These are phyloP conservation scores for Solanum rostratum DNA, from an alignment of 257 asterid genomes.

Conservation along the genomic window DNA sequence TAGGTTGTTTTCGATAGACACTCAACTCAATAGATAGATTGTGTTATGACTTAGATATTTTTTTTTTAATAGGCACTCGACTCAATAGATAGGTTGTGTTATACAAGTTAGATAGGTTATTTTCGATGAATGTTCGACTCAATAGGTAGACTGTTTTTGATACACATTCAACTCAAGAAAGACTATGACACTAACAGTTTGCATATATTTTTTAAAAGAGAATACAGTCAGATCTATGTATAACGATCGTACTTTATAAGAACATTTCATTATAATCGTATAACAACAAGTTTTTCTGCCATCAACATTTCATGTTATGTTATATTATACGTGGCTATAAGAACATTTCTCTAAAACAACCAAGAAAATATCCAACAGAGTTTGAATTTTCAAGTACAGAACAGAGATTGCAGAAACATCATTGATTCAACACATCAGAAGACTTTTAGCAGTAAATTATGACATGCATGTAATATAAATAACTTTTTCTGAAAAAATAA, in stretches of 20 bases:
- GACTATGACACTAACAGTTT: background rate
- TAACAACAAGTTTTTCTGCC: rapidly evolving
- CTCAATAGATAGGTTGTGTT: too few relatives aligned
- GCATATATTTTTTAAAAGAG: background rate
- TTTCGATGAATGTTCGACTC: too few relatives aligned
- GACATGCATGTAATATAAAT: background rate
- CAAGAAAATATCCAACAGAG: background rate
- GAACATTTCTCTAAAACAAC: background rate
- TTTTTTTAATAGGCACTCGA: too few relatives aligned
- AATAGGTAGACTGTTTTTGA: too few relatives aligned
- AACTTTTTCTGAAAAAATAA: background rate
- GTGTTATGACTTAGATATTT: too few relatives aligned
- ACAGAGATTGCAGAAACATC: background rate
- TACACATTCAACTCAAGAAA: too few relatives aligned
- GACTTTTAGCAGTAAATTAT: background rate
- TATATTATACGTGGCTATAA: background rate
- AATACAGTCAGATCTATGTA: background rate
- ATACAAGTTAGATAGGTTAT: too few relatives aligned
- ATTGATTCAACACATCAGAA: background rate
- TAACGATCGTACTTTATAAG: background rate
- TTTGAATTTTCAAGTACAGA: background rate
- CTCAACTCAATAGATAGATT: too few relatives aligned
- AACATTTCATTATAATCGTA: background rate
- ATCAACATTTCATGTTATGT: background rate
- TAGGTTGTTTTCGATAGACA: too few relatives aligned